Base-by-base conservation (phyloP, 352 stramenopile genomes). In the Phytophthora capsici region DNA sequence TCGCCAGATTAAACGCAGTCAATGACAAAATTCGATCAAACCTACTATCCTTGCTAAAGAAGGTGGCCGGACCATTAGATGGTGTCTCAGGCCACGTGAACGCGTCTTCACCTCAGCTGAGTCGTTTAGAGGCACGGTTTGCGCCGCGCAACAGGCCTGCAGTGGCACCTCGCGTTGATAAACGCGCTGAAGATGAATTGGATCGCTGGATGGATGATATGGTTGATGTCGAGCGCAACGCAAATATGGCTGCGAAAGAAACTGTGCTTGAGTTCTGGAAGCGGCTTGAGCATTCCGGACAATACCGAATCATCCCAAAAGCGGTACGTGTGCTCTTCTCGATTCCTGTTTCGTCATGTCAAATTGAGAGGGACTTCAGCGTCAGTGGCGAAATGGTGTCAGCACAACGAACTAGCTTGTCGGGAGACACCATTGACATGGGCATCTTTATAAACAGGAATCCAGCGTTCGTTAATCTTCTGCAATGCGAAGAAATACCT, bases 331-430 rank as follows among this genome's bases (percentile, higher is more conserved):
- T 56, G 16, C 30, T 62, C 4, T 55, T 57, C 6, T 5, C 59
- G 6, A 67, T 61, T 30, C 50, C 41, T 25, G 13, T 25, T 4
- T 57, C 59, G 3, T 61, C 50, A 0, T 67, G 41, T 23, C 14
- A 67, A 16, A 67, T 67, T 17, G 59, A 67, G 23, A 34, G 62
- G 13, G 62, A 69, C 32, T 65, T 69, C 23, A 25, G 38, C 53
- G 54, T 69, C 9, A 60, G 46, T 16, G 59, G 43, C 30, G 19
- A 41, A 22, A 56, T 62, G 49, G 46, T 51, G 13, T 14, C 19
- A 9, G 25, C 25, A 1, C 56, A 67, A 45, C 50, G 59, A 19
- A 61, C 23, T 2, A 50, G 22, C 17, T 34, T 67, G 13, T 38
- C 46, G 4, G 37, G 43, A 28, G 26, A 59, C 32, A 69, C 26